Base-by-base conservation (phyloP, 305 asterid genomes). In the Stenogyne calaminthoides region DNA sequence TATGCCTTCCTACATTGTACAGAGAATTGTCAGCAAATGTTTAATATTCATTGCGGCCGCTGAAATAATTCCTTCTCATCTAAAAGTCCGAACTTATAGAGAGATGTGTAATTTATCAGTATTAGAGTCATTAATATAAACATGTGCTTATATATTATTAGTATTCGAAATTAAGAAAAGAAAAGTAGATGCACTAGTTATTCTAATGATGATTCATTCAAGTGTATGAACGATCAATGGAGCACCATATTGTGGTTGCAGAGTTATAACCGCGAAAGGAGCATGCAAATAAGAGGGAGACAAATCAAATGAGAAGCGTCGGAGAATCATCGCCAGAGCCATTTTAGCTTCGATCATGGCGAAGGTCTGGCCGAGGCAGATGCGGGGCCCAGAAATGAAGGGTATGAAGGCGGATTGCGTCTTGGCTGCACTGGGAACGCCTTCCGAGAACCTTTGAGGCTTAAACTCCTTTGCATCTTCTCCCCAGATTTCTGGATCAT, bases 401-500 rank as follows among this genome's bases (percentile, higher is more conserved):
- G 77, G 77, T 22, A 73, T 9, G 58, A 64, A 73, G 4, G 67
- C 25, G 39, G 72, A 54, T 1, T 20, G 64, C 2, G 6, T 5
- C 32, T 71, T 60, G 7, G 46, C 27, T 3, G 32, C 34, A 6
- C 18, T 16, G 1, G 59, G 51, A 44, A 68, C 71, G 69, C 80
- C 86, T 4, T 67, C 71, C 9, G 66, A 64, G 47, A 73, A 73
- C 11, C 77, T 73, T 9, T n/a, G 11, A 2, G 77, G 77, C 3
- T 55, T 73, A 59, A 64, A 73, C 37, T 73, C 77, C 0, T 25
- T 16, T 0, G 44, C 72, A 39, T 64, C 66, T 6, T 73, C 67
- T 0, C 90, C 90, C 89, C 90, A 85, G 37, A 83, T 70, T 44
- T 75, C 27, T 16, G 63, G 59, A 58, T 85, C 86, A 5, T 68